phyloP scores from a whole-genome alignment of 2,329 filamentous ascomycete species.

The Aspergillus ochraceus region DNA sequence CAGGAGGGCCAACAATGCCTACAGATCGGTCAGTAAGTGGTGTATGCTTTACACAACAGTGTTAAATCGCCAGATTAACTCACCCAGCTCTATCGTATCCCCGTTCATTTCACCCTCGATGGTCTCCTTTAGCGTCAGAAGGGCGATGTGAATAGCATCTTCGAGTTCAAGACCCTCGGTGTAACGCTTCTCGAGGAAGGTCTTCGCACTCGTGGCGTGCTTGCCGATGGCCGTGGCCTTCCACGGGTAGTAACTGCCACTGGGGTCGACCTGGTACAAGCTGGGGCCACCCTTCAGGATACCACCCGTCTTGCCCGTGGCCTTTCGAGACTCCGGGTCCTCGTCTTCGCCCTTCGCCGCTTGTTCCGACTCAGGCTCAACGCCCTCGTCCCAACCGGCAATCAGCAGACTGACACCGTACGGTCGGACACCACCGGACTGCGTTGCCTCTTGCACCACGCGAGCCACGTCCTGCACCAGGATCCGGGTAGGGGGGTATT shows the following conservation, averaged over 20 bases:
- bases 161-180: conserved; percentile 95
- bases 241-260: conserved; percentile 98
- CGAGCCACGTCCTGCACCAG: conserved; percentile 96
- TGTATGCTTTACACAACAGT: background rate
- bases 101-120: conserved; percentile 99
- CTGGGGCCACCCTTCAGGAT: conserved; percentile 95
- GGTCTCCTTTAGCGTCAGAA: conserved; percentile 96
- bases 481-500: conserved; percentile 99
- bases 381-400: conserved; percentile 96
- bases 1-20: conserved; percentile 95
- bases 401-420: conserved; percentile 96
- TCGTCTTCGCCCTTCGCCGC: conserved; percentile 57
- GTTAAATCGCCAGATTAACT: conserved; percentile 31
- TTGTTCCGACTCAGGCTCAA: conserved; percentile 77
- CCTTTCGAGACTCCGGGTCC: conserved; percentile 63
- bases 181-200: conserved; percentile 98
- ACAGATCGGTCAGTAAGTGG: conserved; percentile 5
- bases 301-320: conserved; percentile 84
- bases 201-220: conserved; percentile 97
- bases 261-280: conserved; percentile 98
- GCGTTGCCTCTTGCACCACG: conserved; percentile 98
- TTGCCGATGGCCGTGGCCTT: conserved; percentile 99
- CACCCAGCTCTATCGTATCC: conserved; percentile 96
- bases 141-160: conserved; percentile 96
- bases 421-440: conserved; percentile 93